Conservation (phyloP, 1,139 yeast species). For the Pichia inconspicua region DNA sequence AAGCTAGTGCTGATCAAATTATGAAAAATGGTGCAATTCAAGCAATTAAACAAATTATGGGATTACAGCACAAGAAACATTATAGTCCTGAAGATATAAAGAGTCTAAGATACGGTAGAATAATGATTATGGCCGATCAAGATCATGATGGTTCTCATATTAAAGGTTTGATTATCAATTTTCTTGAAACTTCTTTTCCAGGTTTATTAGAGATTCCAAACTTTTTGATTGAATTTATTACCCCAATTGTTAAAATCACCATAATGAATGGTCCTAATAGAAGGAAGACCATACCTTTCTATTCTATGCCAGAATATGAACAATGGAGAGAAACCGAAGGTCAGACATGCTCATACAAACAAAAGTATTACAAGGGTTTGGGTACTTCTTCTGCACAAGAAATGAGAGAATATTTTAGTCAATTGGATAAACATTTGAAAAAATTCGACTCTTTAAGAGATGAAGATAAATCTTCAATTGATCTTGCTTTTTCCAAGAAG, state of each 20-base stretch:
- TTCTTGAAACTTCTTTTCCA: slow-evolving; percentile 89
- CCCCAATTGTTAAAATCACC: slow-evolving; percentile 92
- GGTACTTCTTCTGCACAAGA: slow-evolving; percentile 86
- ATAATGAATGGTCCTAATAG: slow-evolving; percentile 57
- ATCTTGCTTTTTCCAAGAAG: slow-evolving; percentile 88
- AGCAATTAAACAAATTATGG: slow-evolving; percentile 92
- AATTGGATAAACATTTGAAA: slow-evolving; percentile 79
- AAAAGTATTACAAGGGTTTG: slow-evolving; percentile 96
- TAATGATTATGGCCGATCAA: slow-evolving; percentile 99
- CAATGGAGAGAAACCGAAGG: slow-evolving; percentile 88
- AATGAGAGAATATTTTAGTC: slow-evolving; percentile 83
- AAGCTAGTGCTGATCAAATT: slow-evolving; percentile 91
- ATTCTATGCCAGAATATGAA: slow-evolving; percentile 95
- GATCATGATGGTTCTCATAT: slow-evolving; percentile 99
- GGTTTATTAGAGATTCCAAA: slow-evolving; percentile 89
- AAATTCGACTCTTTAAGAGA: slow-evolving; percentile 75
- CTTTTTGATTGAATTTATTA: slow-evolving; percentile 84
- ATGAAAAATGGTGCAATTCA: slow-evolving; percentile 90
- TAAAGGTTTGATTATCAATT: slow-evolving; percentile 90
- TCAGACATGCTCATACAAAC: slow-evolving; percentile 70
- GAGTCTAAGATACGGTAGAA: slow-evolving; percentile 85
- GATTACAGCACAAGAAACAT: slow-evolving; percentile 83
- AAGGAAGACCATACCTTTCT: slow-evolving; percentile 59
- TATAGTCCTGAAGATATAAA: slow-evolving; percentile 58
- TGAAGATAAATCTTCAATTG: slow-evolving; percentile 76